Evolutionary conservation across 345 rosid species (phyloP), one percentile per base, ranked within the genome.

Genomic region (Citrus inodora): DNA sequence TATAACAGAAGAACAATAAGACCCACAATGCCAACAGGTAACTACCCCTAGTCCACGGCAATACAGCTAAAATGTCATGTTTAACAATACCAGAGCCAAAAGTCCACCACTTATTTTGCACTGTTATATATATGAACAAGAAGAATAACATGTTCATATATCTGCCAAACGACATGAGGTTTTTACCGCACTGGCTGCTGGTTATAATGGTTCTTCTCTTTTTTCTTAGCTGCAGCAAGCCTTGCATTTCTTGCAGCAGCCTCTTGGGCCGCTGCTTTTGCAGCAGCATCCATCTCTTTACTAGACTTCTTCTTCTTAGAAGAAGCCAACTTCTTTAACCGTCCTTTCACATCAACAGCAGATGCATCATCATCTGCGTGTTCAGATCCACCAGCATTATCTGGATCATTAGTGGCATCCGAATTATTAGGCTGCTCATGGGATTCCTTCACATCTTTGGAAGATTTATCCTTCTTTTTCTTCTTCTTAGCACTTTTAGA

Each of bases 211-310:
- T 83, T 89, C 87, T 89, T 91, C 83, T 91, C 94, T 70, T 91
- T 91, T 79, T 91, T 91, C 90, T 91, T 91, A 33, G 92, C 89
- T 7, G 94, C 91, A 13, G 94, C 94, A n/a, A 91, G 91, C 86
- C 60, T 89, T 51, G 94, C 94, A 66, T 76, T 86, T 85, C 94
- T 85, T 25, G 94, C 92, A 35, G 94, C 94, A 42, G 94, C 94
- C 82, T 91, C 94, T 35, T 79, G 83, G 37, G 94, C 87, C 9
- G 94, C 94, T 65, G 91, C 92, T 83, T 77, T 81, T 5, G 92
- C 92, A 69, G 91, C 94, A 73, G 86, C 88, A 68, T 87, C 92
- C 82, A 85, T 82, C 83, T 90, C 92, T 82, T 87, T 88, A 78
- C 87, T 73, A 19, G 92, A 85, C 79, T 90, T 90, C 85, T 90